Base-by-base conservation (phyloP, 2,329 filamentous ascomycete genomes). In the Neofusicoccum kwambonambiense region DNA sequence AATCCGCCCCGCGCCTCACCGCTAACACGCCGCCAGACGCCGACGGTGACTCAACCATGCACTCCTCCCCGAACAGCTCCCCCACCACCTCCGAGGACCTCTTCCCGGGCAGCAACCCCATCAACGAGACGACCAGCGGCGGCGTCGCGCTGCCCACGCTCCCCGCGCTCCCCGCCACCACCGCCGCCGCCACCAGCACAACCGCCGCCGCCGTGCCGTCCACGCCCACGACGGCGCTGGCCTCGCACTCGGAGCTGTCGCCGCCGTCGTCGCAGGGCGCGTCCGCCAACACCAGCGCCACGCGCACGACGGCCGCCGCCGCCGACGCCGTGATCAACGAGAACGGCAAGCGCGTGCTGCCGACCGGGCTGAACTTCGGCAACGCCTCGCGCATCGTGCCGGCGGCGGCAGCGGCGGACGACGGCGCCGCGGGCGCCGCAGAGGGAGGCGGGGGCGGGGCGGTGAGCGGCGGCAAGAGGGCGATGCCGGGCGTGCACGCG, bases 21-120 rank as follows among this genome's bases (percentile, higher is more conserved):
- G 15, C 49, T 51, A 51, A 51, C 49, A 22, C 27, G 9, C 31
- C 11, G 13, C 8, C 49, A 64, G 83, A 86, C 70, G 74, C 70
- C 69, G 84, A 86, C 73, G 83, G 83, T 50, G 84, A 86, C 76
- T 84, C 82, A 35, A 82, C 82, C 66, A 86, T 86, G 84, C 79
- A 81, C 67, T 84, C 82, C 50, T 72, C 75, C 7, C 70, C 74
- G 50, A 79, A 79, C 31, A 77, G 77, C 58, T 75, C 75, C 45
- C 74, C 74, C 70, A 35, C 44, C 17, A 22, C 37, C 44, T 74
- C 47, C 19, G 60, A 76, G 64, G 74, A 77, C 62, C 76, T 78
- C 73, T 81, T 81, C 65, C 79, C 80, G n/a, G 73, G 74, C 50
- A 44, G 44, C 60, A 45, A 61, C 56, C 3, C 31, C 37, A 22